These are phyloP conservation scores for Sporothrix globosa DNA, from an alignment of 2,329 filamentous ascomycete genomes.

Conservation along the genomic window DNA sequence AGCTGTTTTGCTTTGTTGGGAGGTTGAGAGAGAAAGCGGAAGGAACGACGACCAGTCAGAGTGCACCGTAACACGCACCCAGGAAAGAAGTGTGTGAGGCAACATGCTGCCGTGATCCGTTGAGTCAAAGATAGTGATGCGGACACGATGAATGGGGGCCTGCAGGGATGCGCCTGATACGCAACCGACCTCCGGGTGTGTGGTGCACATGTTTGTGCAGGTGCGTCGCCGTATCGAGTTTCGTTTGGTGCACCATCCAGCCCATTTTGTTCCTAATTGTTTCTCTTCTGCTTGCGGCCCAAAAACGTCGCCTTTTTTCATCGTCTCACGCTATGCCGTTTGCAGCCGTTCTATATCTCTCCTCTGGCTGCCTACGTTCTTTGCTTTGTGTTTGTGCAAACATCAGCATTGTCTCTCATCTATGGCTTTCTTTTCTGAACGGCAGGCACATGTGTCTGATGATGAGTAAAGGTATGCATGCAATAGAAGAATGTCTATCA, in stretches of 20 bases:
- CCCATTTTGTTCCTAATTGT: background rate
- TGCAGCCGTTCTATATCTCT: no score
- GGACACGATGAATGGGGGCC: background rate
- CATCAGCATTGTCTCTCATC: no score
- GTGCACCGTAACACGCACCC: background rate
- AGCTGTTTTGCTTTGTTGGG: background rate
- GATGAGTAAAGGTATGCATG: background rate
- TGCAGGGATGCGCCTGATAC: background rate
- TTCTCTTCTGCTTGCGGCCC: background rate
- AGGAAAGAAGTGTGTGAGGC: background rate
- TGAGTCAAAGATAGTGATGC: background rate
- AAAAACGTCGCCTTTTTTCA: background rate
- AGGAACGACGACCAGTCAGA: background rate
- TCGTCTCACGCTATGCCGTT: background rate
- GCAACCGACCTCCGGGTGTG: background rate
- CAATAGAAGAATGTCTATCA: background rate
- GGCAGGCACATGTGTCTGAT: background rate
- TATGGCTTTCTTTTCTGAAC: background rate
- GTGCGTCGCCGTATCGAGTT: background rate
- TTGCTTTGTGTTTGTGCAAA: background rate
- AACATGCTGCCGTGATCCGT: no score
- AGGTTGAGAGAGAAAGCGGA: background rate
- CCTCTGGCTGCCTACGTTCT: background rate
- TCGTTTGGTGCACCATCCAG: background rate
- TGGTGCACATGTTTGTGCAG: background rate